phyloP scores from a whole-genome alignment of 257 asterid genomes.

The Solanum rostratum region DNA sequence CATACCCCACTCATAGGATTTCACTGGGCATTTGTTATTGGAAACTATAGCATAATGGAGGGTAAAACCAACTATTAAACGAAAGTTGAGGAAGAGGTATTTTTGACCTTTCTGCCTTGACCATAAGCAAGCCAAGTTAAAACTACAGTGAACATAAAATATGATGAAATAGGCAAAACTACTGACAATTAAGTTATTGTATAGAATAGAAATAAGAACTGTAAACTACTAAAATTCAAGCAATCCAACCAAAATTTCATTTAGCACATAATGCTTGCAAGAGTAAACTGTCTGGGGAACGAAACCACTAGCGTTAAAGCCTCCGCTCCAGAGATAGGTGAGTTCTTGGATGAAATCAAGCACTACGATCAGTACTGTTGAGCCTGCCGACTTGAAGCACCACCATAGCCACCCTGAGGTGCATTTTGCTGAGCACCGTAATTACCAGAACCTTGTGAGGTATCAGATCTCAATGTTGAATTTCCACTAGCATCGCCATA shows the following conservation, averaged over 20 bases:
- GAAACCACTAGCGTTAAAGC: slow-evolving; percentile 2
- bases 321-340: slow-evolving; percentile 1
- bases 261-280: slow-evolving; percentile 20
- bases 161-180: slow-evolving; percentile 23
- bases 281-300: slow-evolving; percentile 24
- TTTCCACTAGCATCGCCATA: slow-evolving; percentile 57
- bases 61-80: background rate
- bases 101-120: background rate
- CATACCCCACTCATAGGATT: too few relatives aligned
- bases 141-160: slow-evolving; percentile 33
- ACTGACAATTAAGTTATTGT: slow-evolving; percentile 41
- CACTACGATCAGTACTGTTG: slow-evolving; percentile 33
- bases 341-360: background rate
- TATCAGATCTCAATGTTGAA: slow-evolving; percentile 57
- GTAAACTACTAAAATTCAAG: slow-evolving; percentile 20
- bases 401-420: slow-evolving; percentile 37
- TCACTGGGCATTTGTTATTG: too few relatives aligned
- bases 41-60: background rate
- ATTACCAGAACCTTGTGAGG: slow-evolving; percentile 42
- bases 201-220: slow-evolving; percentile 24
- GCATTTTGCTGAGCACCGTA: slow-evolving; percentile 26
- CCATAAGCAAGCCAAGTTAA: slow-evolving; percentile 34
- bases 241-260: slow-evolving; percentile 39
- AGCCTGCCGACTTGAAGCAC: slow-evolving; percentile 36
- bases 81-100: background rate